Evolutionary conservation across 345 rosid species (phyloP).

Genomic region (Euphorbia pulcherrima): DNA sequence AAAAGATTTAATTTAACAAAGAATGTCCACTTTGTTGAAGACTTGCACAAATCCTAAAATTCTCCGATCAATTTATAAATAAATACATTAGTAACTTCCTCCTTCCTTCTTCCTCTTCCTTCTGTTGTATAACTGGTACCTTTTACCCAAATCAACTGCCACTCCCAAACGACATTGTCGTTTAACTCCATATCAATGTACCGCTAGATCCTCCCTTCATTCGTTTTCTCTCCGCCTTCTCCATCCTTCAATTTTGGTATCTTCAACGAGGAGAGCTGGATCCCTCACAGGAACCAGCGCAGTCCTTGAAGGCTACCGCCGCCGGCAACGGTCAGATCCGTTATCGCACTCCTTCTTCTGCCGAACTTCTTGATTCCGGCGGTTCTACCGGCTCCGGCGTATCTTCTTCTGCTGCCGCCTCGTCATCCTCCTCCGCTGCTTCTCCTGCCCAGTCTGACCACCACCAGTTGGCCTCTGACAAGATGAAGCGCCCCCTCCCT

Average conservation of each 20-base stretch:
- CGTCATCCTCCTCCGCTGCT: constrained; percentile 40
- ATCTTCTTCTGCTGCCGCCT: constrained; percentile 33
- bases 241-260: neutral
- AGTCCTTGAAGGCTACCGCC: constrained; percentile 59
- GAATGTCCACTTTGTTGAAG: too few relatives aligned
- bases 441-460: constrained; percentile 39
- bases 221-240: neutral
- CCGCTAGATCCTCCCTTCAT: neutral
- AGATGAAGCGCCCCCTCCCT: constrained; percentile 51
- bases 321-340: constrained; percentile 84
- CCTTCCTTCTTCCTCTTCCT: too few relatives aligned
- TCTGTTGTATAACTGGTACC: neutral
- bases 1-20: too few relatives aligned
- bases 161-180: constrained; percentile 9
- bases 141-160: neutral
- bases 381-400: constrained; percentile 44
- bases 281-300: constrained; percentile 61
- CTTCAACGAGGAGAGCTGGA: constrained; percentile 63
- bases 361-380: constrained; percentile 18
- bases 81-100: too few relatives aligned
- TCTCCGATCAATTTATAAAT: too few relatives aligned
- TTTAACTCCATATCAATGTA: neutral
- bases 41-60: too few relatives aligned
- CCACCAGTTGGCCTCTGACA: constrained; percentile 31
- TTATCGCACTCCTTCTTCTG: constrained; percentile 55